Evolutionary conservation across 148 eudicot species (phyloP).

Genomic region (Diospyros kaki): DNA sequence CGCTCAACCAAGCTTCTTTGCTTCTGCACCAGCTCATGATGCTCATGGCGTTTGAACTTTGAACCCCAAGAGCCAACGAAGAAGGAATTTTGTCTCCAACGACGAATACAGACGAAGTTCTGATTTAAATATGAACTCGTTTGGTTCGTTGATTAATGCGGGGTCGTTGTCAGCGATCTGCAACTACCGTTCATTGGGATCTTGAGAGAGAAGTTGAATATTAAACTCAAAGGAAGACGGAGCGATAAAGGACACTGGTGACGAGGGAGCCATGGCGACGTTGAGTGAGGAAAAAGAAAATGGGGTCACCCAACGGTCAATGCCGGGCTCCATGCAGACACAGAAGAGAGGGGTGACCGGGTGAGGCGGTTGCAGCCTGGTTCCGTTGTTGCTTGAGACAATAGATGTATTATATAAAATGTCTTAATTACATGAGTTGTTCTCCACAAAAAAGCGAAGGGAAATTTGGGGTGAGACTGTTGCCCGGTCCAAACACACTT

Average conservation of each 20-base stretch:
- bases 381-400: too few species aligned
- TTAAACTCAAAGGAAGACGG: not conserved
- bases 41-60: constrained; percentile 7
- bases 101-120: not conserved
- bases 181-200: not conserved
- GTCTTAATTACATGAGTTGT: too few species aligned
- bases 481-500: too few species aligned
- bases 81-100: not conserved
- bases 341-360: too few species aligned
- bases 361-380: too few species aligned
- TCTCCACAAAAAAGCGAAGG: too few species aligned
- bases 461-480: too few species aligned
- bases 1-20: constrained; percentile 17
- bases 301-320: constrained; percentile 9
- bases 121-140: not conserved
- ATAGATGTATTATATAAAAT: too few species aligned
- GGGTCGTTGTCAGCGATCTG: not conserved
- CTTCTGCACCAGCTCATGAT: constrained; percentile 21
- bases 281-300: not conserved
- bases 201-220: not conserved
- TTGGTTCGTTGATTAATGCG: not conserved
- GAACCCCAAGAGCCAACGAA: constrained; percentile 12
- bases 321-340: not conserved
- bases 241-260: too few species aligned
- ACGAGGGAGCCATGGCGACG: not conserved